A percentile compares a stretch with the other conserved stretches of the same genome.
These are phyloP conservation scores for Teunomyces barrocoloradensis DNA, from an alignment of 805 yeast genomes.

Conservation along the genomic window DNA sequence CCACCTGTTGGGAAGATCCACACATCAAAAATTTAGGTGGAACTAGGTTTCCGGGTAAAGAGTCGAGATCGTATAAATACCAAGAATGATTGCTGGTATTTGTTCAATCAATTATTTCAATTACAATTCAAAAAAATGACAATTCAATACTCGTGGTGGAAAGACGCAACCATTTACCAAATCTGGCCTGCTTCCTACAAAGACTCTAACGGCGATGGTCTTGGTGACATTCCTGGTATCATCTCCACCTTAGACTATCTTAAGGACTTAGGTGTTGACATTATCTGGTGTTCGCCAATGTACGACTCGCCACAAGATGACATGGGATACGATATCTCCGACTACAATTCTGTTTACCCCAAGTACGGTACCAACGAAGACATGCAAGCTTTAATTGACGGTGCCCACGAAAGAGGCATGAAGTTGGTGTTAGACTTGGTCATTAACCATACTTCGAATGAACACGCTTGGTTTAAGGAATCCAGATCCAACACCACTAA, in stretches of 20 bases:
- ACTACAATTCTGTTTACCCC: slow-evolving; percentile 51
- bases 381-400: slow-evolving; percentile 47
- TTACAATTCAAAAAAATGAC: slow-evolving; percentile 12
- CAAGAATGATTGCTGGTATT: not conserved
- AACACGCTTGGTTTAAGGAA: slow-evolving; percentile 59
- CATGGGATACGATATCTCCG: slow-evolving; percentile 61
- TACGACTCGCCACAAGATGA: slow-evolving; percentile 59
- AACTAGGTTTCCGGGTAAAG: no score
- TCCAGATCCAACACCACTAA: slow-evolving; percentile 48
- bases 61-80: not conserved
- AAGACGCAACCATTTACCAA: slow-evolving; percentile 54
- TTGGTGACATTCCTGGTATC: slow-evolving; percentile 58
- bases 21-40: not conserved
- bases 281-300: slow-evolving; percentile 58
- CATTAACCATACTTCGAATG: slow-evolving; percentile 55
- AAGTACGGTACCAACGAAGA: slow-evolving; percentile 55
- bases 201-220: slow-evolving; percentile 58
- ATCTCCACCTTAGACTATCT: slow-evolving; percentile 51
- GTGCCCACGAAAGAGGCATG: slow-evolving; percentile 48
- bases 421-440: slow-evolving; percentile 55
- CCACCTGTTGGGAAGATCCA: not conserved
- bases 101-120: not conserved
- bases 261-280: slow-evolving; percentile 48
- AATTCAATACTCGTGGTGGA: slow-evolving; percentile 46
- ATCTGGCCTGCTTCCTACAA: slow-evolving; percentile 61